Evolutionary conservation across 1,139 yeast genomes (phyloP), one percentile per base, ranked within the genome.

Genomic region (Lodderomyces oxycetoniae): DNA sequence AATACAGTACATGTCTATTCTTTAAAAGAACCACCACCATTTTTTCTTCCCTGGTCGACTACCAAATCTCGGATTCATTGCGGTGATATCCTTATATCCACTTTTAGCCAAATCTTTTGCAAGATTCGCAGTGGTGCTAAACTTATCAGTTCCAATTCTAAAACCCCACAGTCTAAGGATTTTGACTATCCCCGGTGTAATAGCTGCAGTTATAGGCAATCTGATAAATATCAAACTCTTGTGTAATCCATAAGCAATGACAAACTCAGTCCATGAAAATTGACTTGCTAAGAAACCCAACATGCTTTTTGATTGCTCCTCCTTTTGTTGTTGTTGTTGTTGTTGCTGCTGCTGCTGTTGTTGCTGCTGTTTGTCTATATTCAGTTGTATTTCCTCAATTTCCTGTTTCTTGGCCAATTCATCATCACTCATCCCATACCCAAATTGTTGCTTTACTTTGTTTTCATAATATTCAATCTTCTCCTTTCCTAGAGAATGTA

Each of bases 241-340:
- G 65, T 91, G 98, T 35, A 91, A 66, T 4, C 96, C 96, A 55
- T 91, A 91, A 0, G 98, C 98, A 43, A 93, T 72, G 13, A 87
- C 80, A 48, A 87, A 77, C 56, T 91, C 96, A 2, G 74, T 63
- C 71, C 70, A 67, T 10, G 73, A 67, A 42, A 68, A 68, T 47
- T 64, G 71, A 26, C 36, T 35, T 28, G 26, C 17, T 12, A 43
- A 23, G 38, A 27, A 20, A 3, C 19, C 15, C 14, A 29, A 4
- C 7, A 14, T 14, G 33, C 38, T 31, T 21, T 27, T 27, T 13
- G 24, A 27, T 21, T 15, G 28, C 30, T 22, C 21, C 13, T 37
- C 35, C 3, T 35, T 25, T 9, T 30, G 27, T 8, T 17, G 11
- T 12, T 14, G 11, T 19, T 17, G 19, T 11, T 15, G 12, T 12